Base-by-base conservation (phyloP, 805 yeast species). In the Saturnispora kantuleensis region DNA sequence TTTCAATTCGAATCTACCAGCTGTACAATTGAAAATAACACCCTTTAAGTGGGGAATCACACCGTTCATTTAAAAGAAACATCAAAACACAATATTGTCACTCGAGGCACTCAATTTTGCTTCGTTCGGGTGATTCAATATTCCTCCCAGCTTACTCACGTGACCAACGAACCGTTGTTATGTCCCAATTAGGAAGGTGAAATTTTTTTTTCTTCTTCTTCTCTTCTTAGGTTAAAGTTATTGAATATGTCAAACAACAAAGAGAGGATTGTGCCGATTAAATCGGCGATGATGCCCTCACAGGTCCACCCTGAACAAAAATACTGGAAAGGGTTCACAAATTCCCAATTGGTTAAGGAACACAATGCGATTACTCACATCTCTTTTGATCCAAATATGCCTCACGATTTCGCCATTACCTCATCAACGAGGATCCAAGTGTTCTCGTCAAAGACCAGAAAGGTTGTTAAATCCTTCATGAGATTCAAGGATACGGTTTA, bases 381-480 rank as follows among this genome's bases (percentile, higher is more conserved):
- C 45, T 74, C 81, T 51, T 93, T 93, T 71, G 88, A 84, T 59
- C 96, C 96, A 2, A 73, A 71, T 33, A 67, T 80, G 12, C 95
- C 96, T 5, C 81, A 85, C 59, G 96, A 93, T 65, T 84, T 90
- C 66, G 97, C 97, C 18, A 85, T 93, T 31, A 84, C 97, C 1
- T 79, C 94, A 29, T 81, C 95, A 15, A 83, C 97, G 0, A 73
- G 97, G 58, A 84, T 93, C 46, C 97, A 93, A 62, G 78, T 93
- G 8, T 85, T 90, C 57, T 84, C 95, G 0, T 81, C 96, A n/a
- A 86, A 86, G 62, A 93, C 97, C 0, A 74, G 97, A 56, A 95
- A 87, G 58, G 96, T 89, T 3, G 70, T 78, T 34, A 86, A 86
- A 65, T 88, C 96, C 0, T 84, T 88, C 52, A 73, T 80, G 3